Evolutionary conservation across 1,284 basidiomycete species (phyloP).

Genomic region (Takashimella koratensis): DNA sequence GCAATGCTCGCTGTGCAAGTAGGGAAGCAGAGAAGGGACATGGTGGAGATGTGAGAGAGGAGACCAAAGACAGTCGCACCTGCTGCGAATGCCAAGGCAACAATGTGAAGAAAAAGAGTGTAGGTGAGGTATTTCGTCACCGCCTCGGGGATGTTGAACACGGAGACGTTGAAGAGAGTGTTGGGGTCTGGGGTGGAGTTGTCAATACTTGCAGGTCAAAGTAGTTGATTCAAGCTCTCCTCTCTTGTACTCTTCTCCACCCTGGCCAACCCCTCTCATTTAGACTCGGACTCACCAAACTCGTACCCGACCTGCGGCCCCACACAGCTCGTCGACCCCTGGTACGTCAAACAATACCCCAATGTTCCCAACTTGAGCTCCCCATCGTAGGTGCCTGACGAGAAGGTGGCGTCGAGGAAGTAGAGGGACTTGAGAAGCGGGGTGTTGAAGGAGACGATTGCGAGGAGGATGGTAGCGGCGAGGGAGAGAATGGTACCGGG

Average conservation of each 20-base stretch:
- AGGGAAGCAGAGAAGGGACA: slow-evolving; percentile 79
- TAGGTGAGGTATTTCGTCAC: slow-evolving; percentile 85
- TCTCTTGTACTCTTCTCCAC: background rate
- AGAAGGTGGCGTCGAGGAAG: slow-evolving; percentile 72
- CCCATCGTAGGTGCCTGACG: slow-evolving; percentile 55
- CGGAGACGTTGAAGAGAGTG: slow-evolving; percentile 63
- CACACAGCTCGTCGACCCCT: slow-evolving; percentile 61
- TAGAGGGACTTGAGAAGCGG: slow-evolving; percentile 77
- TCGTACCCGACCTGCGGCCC: slow-evolving; percentile 75
- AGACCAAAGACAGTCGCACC: slow-evolving; percentile 71
- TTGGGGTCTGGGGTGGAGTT: slow-evolving; percentile 63
- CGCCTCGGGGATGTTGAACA: slow-evolving; percentile 61
- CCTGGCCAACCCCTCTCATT: background rate
- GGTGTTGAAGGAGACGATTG: slow-evolving; percentile 78
- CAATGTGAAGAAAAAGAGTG: slow-evolving; percentile 78
- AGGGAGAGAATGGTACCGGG: slow-evolving; percentile 78
- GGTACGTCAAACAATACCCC: slow-evolving; percentile 66
- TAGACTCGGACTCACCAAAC: slow-evolving; percentile 58
- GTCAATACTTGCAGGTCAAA: background rate
- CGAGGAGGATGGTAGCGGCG: slow-evolving; percentile 67
- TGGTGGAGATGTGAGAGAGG: slow-evolving; percentile 76
- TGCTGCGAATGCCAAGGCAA: slow-evolving; percentile 69
- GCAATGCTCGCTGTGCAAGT: slow-evolving; percentile 72
- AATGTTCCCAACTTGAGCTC: slow-evolving; percentile 74
- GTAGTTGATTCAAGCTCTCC: background rate